Evolutionary conservation across 805 yeast genomes (phyloP), one percentile per base, ranked within the genome.

Genomic region (Candida suzukii): DNA sequence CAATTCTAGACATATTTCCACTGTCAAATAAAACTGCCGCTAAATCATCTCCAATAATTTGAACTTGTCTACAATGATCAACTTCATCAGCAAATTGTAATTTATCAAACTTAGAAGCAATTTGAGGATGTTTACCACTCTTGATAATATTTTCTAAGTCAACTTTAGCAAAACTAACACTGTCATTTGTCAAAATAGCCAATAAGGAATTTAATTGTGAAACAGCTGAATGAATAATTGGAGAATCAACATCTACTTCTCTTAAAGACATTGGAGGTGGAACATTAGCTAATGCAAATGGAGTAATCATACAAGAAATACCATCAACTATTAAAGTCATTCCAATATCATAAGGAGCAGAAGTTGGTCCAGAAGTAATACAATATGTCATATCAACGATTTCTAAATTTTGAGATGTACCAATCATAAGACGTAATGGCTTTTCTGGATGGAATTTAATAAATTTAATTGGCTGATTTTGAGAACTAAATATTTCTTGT

Each of bases 181-280:
- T 54, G n/a, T 61, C 53, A 42, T 74, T 68, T 1, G 83, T 71
- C 30, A 83, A 59, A 0, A 77, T 71, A 0, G 86, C 90, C 52
- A 75, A 74, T 4, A 57, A 48, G 40, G 72, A 74, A 57, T 83
- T 87, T 11, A 76, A 66, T 39, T 71, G 60, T 46, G 81, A 75
- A 4, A 80, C 74, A 0, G 95, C 83, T 34, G 76, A 74, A 52
- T 83, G 87, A 18, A 70, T 58, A 8, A 88, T 77, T 42, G 76
- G 76, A 1, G 65, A 68, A 9, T 67, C 68, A 12, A 78, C 64
- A 10, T 71, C 75, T 39, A 87, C 60, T 38, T 80, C 85, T 43
- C 95, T 72, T 55, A 73, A 82, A 20, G 86, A 73, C 56, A 87
- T 78, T 34, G 99, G 99, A 1, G 99, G 99, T 3, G 99, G 99